These are phyloP conservation scores for Oemleria cerasiformis DNA, from an alignment of 306 rosid genomes.

Conservation along the genomic window DNA sequence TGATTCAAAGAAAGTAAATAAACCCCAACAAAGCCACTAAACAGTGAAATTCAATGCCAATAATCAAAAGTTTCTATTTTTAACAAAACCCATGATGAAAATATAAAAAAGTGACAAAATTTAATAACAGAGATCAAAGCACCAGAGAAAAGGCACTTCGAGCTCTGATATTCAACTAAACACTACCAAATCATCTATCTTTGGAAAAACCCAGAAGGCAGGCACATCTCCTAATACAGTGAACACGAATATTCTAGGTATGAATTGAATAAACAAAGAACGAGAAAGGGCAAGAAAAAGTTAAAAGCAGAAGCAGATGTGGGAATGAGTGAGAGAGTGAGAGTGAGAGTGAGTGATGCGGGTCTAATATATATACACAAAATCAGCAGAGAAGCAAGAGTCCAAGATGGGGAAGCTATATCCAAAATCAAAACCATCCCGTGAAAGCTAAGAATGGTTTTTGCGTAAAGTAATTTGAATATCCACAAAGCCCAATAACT, in stretches of 20 bases:
- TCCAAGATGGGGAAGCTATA: constrained; percentile 7
- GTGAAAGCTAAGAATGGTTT: constrained; percentile 44
- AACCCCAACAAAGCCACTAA: neutral
- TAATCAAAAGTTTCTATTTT: constrained; percentile 4
- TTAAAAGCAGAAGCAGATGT: constrained; percentile 22
- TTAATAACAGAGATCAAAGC: neutral
- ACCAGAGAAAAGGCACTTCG: constrained; percentile 4
- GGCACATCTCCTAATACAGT: neutral
- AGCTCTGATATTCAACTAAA: neutral
- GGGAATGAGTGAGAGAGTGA: constrained; percentile 9
- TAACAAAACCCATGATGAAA: constrained; percentile 8
- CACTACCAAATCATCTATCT: neutral
- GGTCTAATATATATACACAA: constrained; percentile 1
- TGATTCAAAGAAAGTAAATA: neutral
- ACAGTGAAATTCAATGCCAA: constrained; percentile 14
- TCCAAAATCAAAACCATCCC: constrained; percentile 29
- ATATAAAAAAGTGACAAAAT: neutral
- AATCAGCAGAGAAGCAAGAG: neutral
- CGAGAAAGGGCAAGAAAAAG: constrained; percentile 18
- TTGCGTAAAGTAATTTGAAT: constrained; percentile 15
- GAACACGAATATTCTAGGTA: neutral
- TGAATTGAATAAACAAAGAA: neutral
- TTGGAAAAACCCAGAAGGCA: neutral
- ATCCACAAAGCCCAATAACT: neutral
- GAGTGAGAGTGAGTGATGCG: constrained; percentile 20